Evolutionary conservation across 106 monocot genomes (phyloP).

Genomic region (Platanthera guangdongensis): DNA sequence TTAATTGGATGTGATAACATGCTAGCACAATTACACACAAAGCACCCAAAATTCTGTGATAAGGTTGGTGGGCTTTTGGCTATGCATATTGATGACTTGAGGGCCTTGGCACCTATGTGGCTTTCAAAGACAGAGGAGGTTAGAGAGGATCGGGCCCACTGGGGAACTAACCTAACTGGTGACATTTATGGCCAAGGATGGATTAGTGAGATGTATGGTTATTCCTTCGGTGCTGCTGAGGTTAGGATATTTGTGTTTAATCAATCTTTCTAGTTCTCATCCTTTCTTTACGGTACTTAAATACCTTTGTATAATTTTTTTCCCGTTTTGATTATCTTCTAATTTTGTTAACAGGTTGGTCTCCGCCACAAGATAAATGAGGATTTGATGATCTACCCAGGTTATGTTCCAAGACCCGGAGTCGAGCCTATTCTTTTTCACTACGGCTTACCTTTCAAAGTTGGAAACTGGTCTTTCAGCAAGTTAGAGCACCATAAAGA

Average conservation of each 20-base stretch:
- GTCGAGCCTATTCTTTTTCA: constrained; percentile 81
- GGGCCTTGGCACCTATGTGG: constrained; percentile 84
- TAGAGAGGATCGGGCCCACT: constrained; percentile 77
- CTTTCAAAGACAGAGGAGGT: constrained; percentile 98
- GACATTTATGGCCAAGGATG: constrained; percentile 90
- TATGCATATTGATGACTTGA: constrained; percentile 94
- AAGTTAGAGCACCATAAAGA: constrained; percentile 89
- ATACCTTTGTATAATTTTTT: constrained; percentile 1
- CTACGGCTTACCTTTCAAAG: constrained; percentile 86
- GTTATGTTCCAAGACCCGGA: constrained; percentile 71
- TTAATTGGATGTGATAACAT: constrained; percentile 90
- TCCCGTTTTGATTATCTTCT: background rate
- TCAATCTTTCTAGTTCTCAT: background rate
- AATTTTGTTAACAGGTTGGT: constrained; percentile 56
- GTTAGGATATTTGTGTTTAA: constrained; percentile 24
- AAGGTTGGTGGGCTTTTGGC: constrained; percentile 94
- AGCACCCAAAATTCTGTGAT: constrained; percentile 90
- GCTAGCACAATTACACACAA: constrained; percentile 79
- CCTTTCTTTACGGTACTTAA: constrained; percentile 2
- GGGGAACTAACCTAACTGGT: constrained; percentile 92
- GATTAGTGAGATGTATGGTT: constrained; percentile 99
- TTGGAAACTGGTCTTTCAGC: constrained; percentile 92
- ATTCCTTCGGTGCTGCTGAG: constrained; percentile 99
- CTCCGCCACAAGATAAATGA: constrained; percentile 92
- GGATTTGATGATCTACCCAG: constrained; percentile 93